Conservation (phyloP, 2,329 filamentous ascomycete species). For the Diaporthe amygdali region DNA sequence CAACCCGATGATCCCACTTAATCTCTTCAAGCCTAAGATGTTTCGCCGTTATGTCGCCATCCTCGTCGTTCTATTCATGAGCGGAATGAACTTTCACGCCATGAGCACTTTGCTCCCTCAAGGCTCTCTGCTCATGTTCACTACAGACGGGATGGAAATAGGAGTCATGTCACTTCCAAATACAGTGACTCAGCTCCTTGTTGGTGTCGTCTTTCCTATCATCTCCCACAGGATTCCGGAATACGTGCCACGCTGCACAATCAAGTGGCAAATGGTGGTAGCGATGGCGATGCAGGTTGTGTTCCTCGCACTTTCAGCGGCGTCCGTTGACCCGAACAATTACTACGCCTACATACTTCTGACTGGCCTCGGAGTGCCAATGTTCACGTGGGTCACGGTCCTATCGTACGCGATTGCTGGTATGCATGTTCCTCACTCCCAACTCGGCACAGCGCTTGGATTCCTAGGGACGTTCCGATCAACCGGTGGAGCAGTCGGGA, state of each 20-base stretch:
- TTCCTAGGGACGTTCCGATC: conserved; percentile 11
- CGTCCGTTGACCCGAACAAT: conserved; percentile 11
- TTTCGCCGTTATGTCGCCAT: conserved; percentile 11
- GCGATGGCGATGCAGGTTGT: conserved; percentile 11
- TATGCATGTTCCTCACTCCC: conserved; percentile 15
- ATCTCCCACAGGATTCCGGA: neutral
- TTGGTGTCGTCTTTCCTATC: neutral
- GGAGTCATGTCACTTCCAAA: conserved; percentile 9
- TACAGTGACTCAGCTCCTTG: neutral
- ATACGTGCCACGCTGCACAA: conserved; percentile 6
- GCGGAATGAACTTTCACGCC: conserved; percentile 14
- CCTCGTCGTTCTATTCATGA: conserved; percentile 9
- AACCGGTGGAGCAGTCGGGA: conserved; percentile 3
- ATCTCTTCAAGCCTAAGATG: conserved; percentile 14
- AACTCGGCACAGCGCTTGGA: conserved; percentile 8
- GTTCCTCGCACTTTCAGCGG: conserved; percentile 7
- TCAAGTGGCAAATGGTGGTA: conserved; percentile 14
- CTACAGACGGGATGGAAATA: conserved; percentile 7
- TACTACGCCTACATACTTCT: conserved; percentile 13
- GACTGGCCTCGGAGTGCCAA: neutral
- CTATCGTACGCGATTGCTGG: conserved; percentile 16
- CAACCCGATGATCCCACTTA: conserved; percentile 12
- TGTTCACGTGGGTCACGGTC: conserved; percentile 10
- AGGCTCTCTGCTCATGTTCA: conserved; percentile 7
- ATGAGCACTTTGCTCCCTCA: neutral